Evolutionary conservation across 2,329 filamentous ascomycete species (phyloP).

Genomic region (Chrysoporthe puriensis): DNA sequence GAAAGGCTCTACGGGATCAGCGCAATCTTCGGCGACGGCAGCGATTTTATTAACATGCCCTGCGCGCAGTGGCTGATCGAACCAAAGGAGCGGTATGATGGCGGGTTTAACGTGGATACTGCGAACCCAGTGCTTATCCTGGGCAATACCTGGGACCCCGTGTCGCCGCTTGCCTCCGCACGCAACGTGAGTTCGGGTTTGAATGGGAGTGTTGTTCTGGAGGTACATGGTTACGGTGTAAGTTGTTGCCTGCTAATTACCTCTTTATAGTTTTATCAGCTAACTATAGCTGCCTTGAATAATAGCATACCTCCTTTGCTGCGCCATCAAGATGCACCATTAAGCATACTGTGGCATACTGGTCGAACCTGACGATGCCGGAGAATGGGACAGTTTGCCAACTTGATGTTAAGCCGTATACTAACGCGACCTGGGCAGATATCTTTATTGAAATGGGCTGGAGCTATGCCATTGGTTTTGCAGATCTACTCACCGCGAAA

Average conservation of each 20-base stretch:
- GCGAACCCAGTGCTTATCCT: constrained; percentile 3
- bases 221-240: constrained; percentile 4
- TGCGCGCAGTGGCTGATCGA: constrained; percentile 7
- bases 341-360: not conserved
- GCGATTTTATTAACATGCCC: not conserved
- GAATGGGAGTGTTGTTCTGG: constrained; percentile 3
- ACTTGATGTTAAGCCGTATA: not conserved
- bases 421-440: not conserved
- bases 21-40: not conserved
- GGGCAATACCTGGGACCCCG: constrained; percentile 1
- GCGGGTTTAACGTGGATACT: not conserved
- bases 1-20: not conserved
- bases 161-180: not conserved
- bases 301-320: not conserved
- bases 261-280: not conserved
- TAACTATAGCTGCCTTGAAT: not conserved
- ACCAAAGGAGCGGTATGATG: constrained; percentile 5
- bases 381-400: constrained; percentile 2
- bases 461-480: not conserved
- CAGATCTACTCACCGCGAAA: not conserved
- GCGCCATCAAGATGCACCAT: not conserved
- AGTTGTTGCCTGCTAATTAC: not conserved
- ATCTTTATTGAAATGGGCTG: not conserved
- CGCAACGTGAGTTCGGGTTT: constrained; percentile 8
- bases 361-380: constrained; percentile 1